These are phyloP conservation scores for Zoysia pacifica DNA, from an alignment of 176 grass and related monocot species.

Conservation along the genomic window DNA sequence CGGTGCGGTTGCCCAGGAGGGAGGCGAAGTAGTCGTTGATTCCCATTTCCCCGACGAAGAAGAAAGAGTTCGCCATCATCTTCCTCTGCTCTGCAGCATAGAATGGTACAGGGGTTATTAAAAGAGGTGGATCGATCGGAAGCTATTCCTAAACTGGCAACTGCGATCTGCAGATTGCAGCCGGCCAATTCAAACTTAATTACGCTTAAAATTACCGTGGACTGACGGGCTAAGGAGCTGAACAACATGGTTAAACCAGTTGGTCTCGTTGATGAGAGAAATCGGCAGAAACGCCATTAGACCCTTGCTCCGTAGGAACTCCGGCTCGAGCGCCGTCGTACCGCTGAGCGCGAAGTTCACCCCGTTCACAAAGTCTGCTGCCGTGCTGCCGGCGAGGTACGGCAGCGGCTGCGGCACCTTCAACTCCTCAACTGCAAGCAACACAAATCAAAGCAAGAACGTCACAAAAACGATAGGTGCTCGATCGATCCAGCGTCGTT, in stretches of 20 bases:
- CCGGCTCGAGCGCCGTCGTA: constrained; percentile 49
- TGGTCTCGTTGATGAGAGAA: constrained; percentile 53
- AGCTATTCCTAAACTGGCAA: background rate
- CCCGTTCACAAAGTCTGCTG: constrained; percentile 52
- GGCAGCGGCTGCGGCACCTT: constrained; percentile 40
- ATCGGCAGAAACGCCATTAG: constrained; percentile 43
- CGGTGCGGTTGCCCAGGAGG: constrained; percentile 38
- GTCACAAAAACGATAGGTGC: background rate
- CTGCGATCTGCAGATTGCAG: no score
- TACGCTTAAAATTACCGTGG: background rate
- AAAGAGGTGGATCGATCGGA: background rate
- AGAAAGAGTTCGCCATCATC: constrained; percentile 17
- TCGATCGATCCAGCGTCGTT: no score
- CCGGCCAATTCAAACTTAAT: no score
- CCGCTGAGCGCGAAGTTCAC: constrained; percentile 68
- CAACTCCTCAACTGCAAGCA: constrained; percentile 45
- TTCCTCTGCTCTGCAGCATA: background rate
- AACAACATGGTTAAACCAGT: constrained; percentile 52
- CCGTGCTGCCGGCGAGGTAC: constrained; percentile 55
- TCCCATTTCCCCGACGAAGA: constrained; percentile 68
- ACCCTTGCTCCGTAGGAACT: constrained; percentile 48
- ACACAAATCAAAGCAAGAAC: background rate
- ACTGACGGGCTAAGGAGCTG: constrained; percentile 25
- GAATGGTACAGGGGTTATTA: background rate
- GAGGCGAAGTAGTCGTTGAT: constrained; percentile 69